Evolutionary conservation across 495 filamentous ascomycete species (phyloP), one percentile per base, ranked within the genome.

Genomic region (Neurospora hispaniola): DNA sequence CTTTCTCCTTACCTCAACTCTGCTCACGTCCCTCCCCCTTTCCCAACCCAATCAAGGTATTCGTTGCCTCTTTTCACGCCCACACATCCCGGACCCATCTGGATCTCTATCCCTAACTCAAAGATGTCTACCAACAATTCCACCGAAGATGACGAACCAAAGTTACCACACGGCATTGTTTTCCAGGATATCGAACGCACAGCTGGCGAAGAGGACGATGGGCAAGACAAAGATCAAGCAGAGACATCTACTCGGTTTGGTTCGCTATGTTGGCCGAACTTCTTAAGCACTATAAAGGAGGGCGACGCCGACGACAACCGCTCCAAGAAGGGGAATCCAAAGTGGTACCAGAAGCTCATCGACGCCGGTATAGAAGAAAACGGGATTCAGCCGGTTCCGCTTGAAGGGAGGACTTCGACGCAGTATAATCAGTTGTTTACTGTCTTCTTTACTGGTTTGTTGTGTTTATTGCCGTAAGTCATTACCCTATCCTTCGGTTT

Each of bases 301-400:
- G 81, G 79, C 8, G 77, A 79, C 35, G 80, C 79, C 43, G 80
- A 82, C 73, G 74, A 81, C 54, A 27, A 59, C n/a, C 71, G 79
- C 7, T 70, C 74, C n/a, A 78, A 79, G 69, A 75, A 76, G 27
- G 23, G 9, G 68, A 75, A 82, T 44, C 74, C 80, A 46, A 76
- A 62, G 74, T 83, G 81, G 81, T 82, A 83, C 70, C 80, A 77
- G 54, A 75, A 76, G 72, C 44, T 86, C 74, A 74, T 89, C 78
- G 77, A 89, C 80, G 75, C 84, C 81, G 70, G 81, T 11, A 75
- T 85, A 42, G 84, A 88, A 72, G 82, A 85, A 71, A 83, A 86
- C 74, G 86, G 86, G 39, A 85, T 86, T 71, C 84, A 85, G 73
- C 86, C 86, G 1, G 85, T 88, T 10, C 86, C 86, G 1, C 74